Evolutionary conservation across 2,329 filamentous ascomycete genomes (phyloP).

Genomic region (Macroventuria anomochaeta): DNA sequence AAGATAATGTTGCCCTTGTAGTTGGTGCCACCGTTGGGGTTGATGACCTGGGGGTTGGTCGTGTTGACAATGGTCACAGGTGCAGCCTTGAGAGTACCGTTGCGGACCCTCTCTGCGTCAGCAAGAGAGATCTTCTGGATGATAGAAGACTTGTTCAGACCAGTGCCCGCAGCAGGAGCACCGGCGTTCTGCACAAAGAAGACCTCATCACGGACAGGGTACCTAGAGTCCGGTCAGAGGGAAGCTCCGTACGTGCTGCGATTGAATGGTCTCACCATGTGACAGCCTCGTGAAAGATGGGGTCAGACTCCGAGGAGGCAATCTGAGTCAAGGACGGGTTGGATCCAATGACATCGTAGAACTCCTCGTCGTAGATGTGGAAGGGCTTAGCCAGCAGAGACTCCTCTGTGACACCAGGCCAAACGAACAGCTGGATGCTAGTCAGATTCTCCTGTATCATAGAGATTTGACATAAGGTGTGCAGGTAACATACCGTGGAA

Average conservation of each 20-base stretch:
- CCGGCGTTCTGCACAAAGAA: constrained; percentile 38
- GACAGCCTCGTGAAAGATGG: constrained; percentile 35
- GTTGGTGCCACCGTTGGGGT: constrained; percentile 33
- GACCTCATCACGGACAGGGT: constrained; percentile 29
- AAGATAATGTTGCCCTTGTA: constrained; percentile 35
- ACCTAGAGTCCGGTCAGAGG: constrained; percentile 6
- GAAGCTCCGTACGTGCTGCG: not conserved
- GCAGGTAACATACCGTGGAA: constrained; percentile 22
- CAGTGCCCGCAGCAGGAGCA: constrained; percentile 31
- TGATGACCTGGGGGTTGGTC: constrained; percentile 33
- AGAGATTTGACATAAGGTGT: not conserved
- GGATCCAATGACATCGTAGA: constrained; percentile 33
- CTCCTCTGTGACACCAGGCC: constrained; percentile 29
- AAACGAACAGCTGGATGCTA: constrained; percentile 24
- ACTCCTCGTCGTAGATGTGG: constrained; percentile 36
- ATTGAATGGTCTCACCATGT: constrained; percentile 21
- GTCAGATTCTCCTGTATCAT: constrained; percentile 12
- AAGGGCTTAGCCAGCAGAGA: constrained; percentile 32
- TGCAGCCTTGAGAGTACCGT: constrained; percentile 27
- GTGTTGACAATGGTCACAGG: constrained; percentile 33
- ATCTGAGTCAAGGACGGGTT: constrained; percentile 32
- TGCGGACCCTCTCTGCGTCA: constrained; percentile 32
- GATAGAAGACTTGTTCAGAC: constrained; percentile 35
- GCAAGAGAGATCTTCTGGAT: constrained; percentile 36
- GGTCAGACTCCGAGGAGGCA: constrained; percentile 30